phyloP scores from a whole-genome alignment of 371 early-diverging fungal species.

The Mortierella sp. region DNA sequence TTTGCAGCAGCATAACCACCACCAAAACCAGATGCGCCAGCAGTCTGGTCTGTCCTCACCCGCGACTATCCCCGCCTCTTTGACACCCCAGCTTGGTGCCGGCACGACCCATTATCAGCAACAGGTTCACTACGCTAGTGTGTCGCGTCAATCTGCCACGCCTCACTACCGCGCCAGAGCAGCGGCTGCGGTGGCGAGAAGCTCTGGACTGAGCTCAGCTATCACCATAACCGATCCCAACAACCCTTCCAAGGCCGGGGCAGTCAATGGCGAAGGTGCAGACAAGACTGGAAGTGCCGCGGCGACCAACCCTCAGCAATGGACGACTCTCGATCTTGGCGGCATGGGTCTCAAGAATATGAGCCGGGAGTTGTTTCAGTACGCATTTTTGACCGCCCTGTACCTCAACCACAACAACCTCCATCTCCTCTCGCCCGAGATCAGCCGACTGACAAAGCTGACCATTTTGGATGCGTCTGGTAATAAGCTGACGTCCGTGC shows the following conservation, averaged over 20 bases:
- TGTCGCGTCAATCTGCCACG: constrained; percentile 82
- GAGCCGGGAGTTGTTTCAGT: constrained; percentile 80
- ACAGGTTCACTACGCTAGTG: constrained; percentile 79
- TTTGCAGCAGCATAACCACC: constrained; percentile 47
- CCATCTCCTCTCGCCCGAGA: constrained; percentile 80
- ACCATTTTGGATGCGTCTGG: constrained; percentile 89
- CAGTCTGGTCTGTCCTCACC: constrained; percentile 55
- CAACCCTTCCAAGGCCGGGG: constrained; percentile 66
- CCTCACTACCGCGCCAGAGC: constrained; percentile 94
- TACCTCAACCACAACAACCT: constrained; percentile 97
- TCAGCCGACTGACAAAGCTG: constrained; percentile 77
- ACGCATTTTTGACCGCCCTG: constrained; percentile 89
- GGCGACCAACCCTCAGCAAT: constrained; percentile 62
- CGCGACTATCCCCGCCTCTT: constrained; percentile 52
- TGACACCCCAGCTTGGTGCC: constrained; percentile 47
- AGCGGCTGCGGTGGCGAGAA: constrained; percentile 73
- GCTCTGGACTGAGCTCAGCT: constrained; percentile 62
- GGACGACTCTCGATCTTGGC: constrained; percentile 92
- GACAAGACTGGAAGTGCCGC: constrained; percentile 57
- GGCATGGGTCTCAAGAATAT: constrained; percentile 93
- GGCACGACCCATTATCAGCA: constrained; percentile 76
- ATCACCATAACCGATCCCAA: constrained; percentile 78
- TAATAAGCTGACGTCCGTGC: constrained; percentile 91
- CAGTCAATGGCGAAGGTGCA: constrained; percentile 56
- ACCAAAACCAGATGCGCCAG: constrained; percentile 52